Evolutionary conservation across 441 rosid species (phyloP), one percentile per base, ranked within the genome.

Genomic region (Populus trichocarpa): DNA sequence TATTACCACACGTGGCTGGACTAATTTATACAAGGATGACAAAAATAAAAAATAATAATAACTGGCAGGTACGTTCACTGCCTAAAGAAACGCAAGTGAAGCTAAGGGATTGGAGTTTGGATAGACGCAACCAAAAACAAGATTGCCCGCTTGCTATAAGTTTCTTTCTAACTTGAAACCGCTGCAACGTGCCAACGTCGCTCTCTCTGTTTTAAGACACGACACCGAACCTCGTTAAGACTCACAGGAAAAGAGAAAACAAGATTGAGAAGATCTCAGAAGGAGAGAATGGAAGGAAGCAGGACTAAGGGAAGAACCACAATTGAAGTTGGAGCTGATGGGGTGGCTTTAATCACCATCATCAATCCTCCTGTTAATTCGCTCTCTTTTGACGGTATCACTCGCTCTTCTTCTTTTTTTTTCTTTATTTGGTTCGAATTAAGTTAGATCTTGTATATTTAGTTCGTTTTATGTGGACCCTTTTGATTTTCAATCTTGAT

Each of bases 331-430:
- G 99, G 98, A 75, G 81, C 86, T 80, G 96, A 94, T 83, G 97
- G 97, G 69, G 96, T 96, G 70, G 98, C 97, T 71, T 66, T 94
- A 84, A 87, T 94, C 78, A 94, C 99, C 68, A 82, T 96, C 89
- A 83, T 93, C 85, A 89, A 94, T 66, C 98, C 97, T 76, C 99
- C 99, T 12, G 97, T 96, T 78, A 96, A 96, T 85, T 88, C 99
- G 38, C 98, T 96, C 42, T 91, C 99, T 8, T 83, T 88, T 1
- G 97, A 94, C 75, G 97, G 99, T 96, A 88, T 32, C 16, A 59
- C 66, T 28, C n/a, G 11, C 12, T 8, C 18, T n/a, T 42, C 38
- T 5, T 10, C 1, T 1, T 46, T 14, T 9, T 30, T 12, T 14
- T 9, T 68, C 0, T 57, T 3, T 16, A 28, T 18, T 9, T 25